A percentile compares a stretch with the other conserved stretches of the same genome.
Evolutionary conservation across 768 basidiomycete genomes (phyloP).

Genomic region (Pleurotus citrinopileatus): DNA sequence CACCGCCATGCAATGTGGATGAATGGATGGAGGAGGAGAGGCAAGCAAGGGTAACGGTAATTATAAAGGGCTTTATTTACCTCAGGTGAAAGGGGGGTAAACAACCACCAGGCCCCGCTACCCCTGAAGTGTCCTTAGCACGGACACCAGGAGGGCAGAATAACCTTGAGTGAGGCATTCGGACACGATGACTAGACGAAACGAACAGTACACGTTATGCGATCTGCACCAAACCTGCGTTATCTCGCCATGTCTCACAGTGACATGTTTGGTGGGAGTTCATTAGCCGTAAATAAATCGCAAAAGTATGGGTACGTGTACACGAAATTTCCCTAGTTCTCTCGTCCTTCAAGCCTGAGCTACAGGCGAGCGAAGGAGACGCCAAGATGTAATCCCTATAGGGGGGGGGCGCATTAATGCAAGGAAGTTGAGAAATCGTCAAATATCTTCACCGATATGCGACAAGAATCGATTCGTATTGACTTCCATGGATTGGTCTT

Average conservation of each 20-base stretch:
- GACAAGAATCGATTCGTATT: conserved; percentile 57
- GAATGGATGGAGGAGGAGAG: conserved; percentile 3
- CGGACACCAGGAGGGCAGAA: no score
- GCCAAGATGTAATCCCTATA: not conserved
- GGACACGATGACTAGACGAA: no score
- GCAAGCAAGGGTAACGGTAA: conserved; percentile 19
- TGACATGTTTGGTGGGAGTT: no score
- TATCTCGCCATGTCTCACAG: no score
- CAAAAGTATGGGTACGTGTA: no score
- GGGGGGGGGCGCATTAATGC: not conserved
- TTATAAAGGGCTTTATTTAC: conserved; percentile 5
- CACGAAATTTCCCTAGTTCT: no score
- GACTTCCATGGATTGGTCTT: conserved; percentile 35
- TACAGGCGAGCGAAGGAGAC: conserved; percentile 11
- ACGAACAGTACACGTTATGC: no score
- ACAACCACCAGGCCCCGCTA: not conserved
- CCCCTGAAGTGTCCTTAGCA: no score
- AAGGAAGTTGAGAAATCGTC: not conserved
- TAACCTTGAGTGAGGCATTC: no score
- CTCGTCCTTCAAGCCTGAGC: not conserved
- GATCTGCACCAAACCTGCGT: no score
- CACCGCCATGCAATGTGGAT: conserved; percentile 30
- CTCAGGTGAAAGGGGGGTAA: not conserved
- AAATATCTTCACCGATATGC: conserved; percentile 43
- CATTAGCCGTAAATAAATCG: no score